These are phyloP conservation scores for Xanthoceras sorbifolium DNA, from an alignment of 345 rosid species.

Conservation along the genomic window DNA sequence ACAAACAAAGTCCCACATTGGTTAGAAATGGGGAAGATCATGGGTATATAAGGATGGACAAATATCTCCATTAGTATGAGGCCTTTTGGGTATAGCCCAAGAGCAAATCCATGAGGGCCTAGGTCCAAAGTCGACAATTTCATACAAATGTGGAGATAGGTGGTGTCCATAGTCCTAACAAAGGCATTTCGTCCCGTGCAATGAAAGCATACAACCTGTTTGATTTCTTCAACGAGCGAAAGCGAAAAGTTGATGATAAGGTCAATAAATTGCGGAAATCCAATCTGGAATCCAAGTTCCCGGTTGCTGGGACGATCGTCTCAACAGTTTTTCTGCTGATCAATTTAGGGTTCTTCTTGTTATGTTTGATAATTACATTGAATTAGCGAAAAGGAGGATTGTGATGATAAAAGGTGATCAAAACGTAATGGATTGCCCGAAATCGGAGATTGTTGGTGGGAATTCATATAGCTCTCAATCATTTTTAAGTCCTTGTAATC, in stretches of 20 bases:
- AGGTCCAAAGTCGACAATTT: too few relatives aligned
- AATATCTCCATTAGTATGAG: too few relatives aligned
- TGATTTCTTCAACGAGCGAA: slow-evolving; percentile 11
- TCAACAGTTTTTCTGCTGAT: not conserved
- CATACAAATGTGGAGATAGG: too few relatives aligned
- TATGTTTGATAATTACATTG: not conserved
- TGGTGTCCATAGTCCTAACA: too few relatives aligned
- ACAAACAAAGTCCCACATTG: too few relatives aligned
- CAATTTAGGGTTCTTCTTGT: slow-evolving; percentile 2
- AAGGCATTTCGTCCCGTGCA: slow-evolving; percentile 18
- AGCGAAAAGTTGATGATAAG: slow-evolving; percentile 6
- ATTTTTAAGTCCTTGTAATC: not conserved
- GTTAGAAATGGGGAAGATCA: too few relatives aligned
- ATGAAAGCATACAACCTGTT: slow-evolving; percentile 20
- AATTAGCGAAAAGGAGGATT: slow-evolving; percentile 4
- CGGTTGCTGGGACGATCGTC: not conserved
- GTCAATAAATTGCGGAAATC: not conserved
- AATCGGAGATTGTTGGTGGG: not conserved
- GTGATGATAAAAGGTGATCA: not conserved
- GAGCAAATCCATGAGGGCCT: too few relatives aligned
- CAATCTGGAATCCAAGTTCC: slow-evolving; percentile 12
- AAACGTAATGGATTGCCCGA: not conserved
- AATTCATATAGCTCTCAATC: not conserved
- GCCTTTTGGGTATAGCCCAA: too few relatives aligned
- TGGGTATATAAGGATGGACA: too few relatives aligned